A percentile compares a stretch with the other conserved stretches of the same genome.
phyloP scores from a whole-genome alignment of 2,329 filamentous ascomycete genomes.

The Pseudogymnoascus sp. region DNA sequence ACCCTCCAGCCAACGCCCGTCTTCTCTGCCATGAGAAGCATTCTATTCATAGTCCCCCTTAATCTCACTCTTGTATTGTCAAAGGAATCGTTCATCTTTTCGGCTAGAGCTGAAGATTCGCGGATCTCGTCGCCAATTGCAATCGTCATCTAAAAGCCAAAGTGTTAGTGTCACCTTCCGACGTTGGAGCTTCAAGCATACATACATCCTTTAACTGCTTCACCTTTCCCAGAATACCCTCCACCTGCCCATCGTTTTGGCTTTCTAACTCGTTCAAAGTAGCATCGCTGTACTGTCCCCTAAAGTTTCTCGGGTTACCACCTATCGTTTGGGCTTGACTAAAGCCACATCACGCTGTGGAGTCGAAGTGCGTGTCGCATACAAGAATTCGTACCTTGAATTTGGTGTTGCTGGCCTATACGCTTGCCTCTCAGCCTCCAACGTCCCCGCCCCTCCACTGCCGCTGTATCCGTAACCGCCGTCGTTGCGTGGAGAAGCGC shows the following conservation, averaged over 20 bases:
- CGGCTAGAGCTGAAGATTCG: conserved; percentile 77
- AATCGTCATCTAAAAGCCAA: conserved; percentile 62
- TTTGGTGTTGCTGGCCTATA: conserved; percentile 67
- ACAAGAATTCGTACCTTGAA: conserved; percentile 44
- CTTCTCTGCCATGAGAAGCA: conserved; percentile 90
- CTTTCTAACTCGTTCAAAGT: conserved; percentile 90
- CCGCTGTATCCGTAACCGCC: conserved; percentile 47
- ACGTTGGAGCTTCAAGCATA: conserved; percentile 17
- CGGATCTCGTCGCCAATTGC: conserved; percentile 95
- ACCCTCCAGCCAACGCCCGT: conserved; percentile 95
- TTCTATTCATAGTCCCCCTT: conserved; percentile 90
- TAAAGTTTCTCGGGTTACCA: conserved; percentile 28
- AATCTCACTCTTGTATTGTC: conserved; percentile 76
- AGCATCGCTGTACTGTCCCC: conserved; percentile 86
- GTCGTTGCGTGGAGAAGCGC: conserved; percentile 14
- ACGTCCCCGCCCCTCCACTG: conserved; percentile 23
- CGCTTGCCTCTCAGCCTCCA: conserved; percentile 32
- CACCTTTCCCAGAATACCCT: conserved; percentile 87
- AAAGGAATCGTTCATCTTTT: conserved; percentile 94
- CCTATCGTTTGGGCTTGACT: not conserved
- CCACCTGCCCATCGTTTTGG: conserved; percentile 86
- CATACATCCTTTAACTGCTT: conserved; percentile 80
- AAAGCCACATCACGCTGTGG: not conserved
- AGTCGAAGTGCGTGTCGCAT: not conserved
- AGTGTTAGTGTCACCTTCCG: not conserved